Evolutionary conservation across 1,139 yeast genomes (phyloP), one percentile per base, ranked within the genome.

Genomic region (Sugiyamaella castrensis): DNA sequence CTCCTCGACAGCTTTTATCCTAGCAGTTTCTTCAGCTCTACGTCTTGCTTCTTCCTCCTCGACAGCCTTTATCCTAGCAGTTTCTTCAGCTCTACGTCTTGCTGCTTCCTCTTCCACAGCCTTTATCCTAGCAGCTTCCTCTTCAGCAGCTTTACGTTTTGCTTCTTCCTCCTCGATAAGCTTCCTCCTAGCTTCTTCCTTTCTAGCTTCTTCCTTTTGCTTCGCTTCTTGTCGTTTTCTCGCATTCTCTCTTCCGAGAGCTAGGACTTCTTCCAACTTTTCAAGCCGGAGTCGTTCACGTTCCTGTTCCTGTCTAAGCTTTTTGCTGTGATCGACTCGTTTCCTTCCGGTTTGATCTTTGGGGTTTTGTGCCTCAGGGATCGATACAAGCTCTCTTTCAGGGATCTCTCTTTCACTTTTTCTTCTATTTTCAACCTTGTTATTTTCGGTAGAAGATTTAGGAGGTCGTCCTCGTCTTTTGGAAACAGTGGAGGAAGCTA

Each of bases 1-100:
- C 19, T 34, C 37, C 19, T 16, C 12, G 8, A 8, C 37, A 15
- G 37, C 37, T 34, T 31, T 9, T 29, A 10, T 43, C 11, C 15
- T 43, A 29, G 32, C 32, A 9, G 12, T 19, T 33, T 15, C 36
- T 33, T 33, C 36, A 12, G 15, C 19, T 16, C 39, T 37, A n/a
- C 40, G 43, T 11, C 15, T 43, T 8, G 46, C 42, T 27, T 39
- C 48, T 13, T 13, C 41, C 30, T 40, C 48, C 19, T 40, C 45
- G 16, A 46, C 55, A 8, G 45, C 40, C 37, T 45, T 37, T 40
- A 47, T 49, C 10, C 38, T 39, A 8, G 34, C 45, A 15, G 40
- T 32, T n/a, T 43, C 34, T 24, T 43, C 46, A 19, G 46, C 34
- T 10, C 9, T 16, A 13, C 11, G 16, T 27, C 27, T 35, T 9